These are phyloP conservation scores for Coffea eugenioides DNA, from an alignment of 257 asterid genomes.

Conservation along the genomic window DNA sequence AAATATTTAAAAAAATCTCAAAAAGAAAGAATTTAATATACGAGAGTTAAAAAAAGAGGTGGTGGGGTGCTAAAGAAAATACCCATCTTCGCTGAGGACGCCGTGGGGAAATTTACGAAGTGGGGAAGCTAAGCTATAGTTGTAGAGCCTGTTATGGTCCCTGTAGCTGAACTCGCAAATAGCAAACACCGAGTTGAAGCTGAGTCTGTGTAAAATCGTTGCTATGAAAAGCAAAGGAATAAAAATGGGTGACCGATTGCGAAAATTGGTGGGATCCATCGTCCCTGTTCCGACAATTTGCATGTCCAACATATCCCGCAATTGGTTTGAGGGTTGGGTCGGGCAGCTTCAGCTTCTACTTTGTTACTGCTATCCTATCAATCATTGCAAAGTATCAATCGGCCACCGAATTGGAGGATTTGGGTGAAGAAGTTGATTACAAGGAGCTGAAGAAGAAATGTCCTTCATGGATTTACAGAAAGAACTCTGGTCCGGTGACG, in stretches of 20 bases:
- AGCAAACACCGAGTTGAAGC: slow-evolving; percentile 41
- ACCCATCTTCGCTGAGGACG: slow-evolving; percentile 97
- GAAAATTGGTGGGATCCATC: slow-evolving; percentile 31
- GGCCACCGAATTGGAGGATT: not conserved
- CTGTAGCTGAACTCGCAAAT: slow-evolving; percentile 67
- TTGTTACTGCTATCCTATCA: not conserved
- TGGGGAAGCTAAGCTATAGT: slow-evolving; percentile 64
- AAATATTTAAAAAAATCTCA: not conserved
- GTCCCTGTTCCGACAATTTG: slow-evolving; percentile 37
- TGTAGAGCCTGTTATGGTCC: slow-evolving; percentile 58
- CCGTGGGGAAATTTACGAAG: slow-evolving; percentile 73
- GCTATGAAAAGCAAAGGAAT: slow-evolving; percentile 26
- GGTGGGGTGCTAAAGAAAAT: slow-evolving; percentile 20
- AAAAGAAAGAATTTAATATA: too few relatives aligned
- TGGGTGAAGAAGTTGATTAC: not conserved
- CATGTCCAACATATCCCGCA: slow-evolving; percentile 13
- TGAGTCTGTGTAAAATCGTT: slow-evolving; percentile 42
- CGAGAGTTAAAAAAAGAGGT: not conserved
- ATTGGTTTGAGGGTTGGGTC: not conserved
- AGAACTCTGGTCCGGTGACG: not conserved
- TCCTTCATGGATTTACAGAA: not conserved
- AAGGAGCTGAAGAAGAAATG: not conserved
- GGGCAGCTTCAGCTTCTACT: not conserved
- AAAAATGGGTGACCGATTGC: slow-evolving; percentile 21
- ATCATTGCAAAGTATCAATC: slow-evolving; percentile 12